phyloP scores from a whole-genome alignment of 2,329 filamentous ascomycete species.

The Blastomyces silverae region DNA sequence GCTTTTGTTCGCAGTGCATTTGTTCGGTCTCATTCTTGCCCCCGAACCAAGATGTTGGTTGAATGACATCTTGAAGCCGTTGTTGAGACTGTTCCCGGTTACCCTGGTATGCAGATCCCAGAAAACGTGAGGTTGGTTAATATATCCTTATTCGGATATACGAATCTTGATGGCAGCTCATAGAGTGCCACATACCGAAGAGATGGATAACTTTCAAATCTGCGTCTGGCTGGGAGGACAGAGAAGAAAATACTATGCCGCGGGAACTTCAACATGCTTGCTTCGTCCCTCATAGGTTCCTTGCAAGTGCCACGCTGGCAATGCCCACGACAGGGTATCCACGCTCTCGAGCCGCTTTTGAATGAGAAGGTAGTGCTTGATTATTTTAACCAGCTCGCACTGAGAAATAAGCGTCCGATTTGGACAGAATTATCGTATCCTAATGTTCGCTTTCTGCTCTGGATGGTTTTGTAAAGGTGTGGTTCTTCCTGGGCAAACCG shows the following conservation, averaged over 20 bases:
- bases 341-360: background rate
- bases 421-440: background rate
- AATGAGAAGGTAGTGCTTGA: background rate
- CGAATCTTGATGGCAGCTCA: background rate
- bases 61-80: background rate
- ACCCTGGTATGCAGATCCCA: background rate
- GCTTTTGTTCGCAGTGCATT: background rate
- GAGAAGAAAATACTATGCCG: background rate
- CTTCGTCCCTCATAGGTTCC: background rate
- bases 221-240: background rate
- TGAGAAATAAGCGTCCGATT: background rate
- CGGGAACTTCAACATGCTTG: background rate
- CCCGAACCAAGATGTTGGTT: background rate
- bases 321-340: background rate
- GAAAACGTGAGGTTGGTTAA: background rate
- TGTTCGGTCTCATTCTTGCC: too few relatives aligned
- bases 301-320: conserved; percentile 14
- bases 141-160: background rate
- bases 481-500: background rate
- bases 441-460: background rate
- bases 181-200: background rate
- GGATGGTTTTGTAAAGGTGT: background rate
- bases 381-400: background rate
- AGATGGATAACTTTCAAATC: background rate
- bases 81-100: too few relatives aligned